Conservation (phyloP, 305 asterid genomes). For the Fraxinus latifolia region DNA sequence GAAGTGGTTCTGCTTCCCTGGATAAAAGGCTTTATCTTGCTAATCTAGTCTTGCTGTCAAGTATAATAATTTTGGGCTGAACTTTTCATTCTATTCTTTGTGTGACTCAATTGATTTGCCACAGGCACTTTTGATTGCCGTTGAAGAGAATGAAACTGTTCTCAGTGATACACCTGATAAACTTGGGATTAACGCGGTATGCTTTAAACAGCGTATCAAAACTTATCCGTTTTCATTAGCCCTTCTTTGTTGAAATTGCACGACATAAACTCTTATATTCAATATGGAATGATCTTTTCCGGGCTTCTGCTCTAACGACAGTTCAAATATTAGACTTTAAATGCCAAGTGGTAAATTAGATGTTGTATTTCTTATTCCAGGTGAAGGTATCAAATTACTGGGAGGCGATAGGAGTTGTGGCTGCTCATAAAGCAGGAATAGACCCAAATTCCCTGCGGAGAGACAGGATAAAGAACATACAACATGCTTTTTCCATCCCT, state of each 20-base stretch:
- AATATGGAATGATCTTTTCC: not conserved
- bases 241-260: not conserved
- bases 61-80: not conserved
- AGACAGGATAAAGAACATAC: constrained; percentile 50
- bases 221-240: not conserved
- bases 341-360: not conserved
- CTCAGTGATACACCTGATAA: constrained; percentile 66
- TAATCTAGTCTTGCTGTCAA: not conserved
- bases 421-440: constrained; percentile 87
- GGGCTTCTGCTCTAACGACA: not conserved
- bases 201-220: constrained; percentile 19
- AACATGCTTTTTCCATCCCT: constrained; percentile 4
- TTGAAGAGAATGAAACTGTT: constrained; percentile 85
- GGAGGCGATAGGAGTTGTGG: constrained; percentile 88
- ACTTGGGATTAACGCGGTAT: constrained; percentile 67
- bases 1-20: not conserved
- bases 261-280: not conserved
- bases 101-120: constrained; percentile 5
- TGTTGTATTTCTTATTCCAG: constrained; percentile 33
- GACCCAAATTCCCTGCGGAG: constrained; percentile 68
- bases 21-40: not conserved
- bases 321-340: not conserved
- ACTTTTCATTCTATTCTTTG: not conserved
- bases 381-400: constrained; percentile 75
- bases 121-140: constrained; percentile 79